These are phyloP conservation scores for Syncephalastrum racemosum DNA, from an alignment of 371 early-diverging fungal genomes.

Conservation along the genomic window DNA sequence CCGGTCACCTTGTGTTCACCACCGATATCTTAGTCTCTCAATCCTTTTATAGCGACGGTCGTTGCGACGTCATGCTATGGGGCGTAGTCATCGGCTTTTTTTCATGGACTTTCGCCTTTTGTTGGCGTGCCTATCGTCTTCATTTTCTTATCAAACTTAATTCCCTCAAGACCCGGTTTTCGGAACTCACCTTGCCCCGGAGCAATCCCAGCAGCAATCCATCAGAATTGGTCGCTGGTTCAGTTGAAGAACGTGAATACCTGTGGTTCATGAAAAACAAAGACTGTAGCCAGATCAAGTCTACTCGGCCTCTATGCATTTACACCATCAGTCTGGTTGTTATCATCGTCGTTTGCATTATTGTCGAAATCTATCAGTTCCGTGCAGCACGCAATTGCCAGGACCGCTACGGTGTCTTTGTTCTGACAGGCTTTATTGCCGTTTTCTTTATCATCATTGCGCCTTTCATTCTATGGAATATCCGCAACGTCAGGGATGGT, in stretches of 20 bases:
- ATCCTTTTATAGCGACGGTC: conserved; percentile 6
- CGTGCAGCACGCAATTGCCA: conserved; percentile 11
- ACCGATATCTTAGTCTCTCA: conserved; percentile 22
- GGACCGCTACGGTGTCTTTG: conserved; percentile 15
- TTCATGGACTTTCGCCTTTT: conserved; percentile 38
- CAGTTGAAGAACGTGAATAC: conserved; percentile 23
- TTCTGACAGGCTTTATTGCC: conserved; percentile 13
- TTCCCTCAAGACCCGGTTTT: conserved; percentile 21
- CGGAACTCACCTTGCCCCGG: no score
- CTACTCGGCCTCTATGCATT: conserved; percentile 8
- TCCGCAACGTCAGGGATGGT: conserved; percentile 26
- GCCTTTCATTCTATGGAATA: conserved; percentile 25
- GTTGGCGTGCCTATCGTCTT: conserved; percentile 29
- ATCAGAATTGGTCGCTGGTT: background rate
- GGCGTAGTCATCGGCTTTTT: conserved; percentile 31
- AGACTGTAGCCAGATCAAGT: conserved; percentile 7
- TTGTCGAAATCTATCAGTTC: conserved; percentile 14
- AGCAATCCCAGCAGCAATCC: no score
- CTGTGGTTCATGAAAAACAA: conserved; percentile 26
- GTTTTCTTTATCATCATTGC: conserved; percentile 25
- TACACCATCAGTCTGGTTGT: conserved; percentile 12
- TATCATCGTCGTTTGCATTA: conserved; percentile 17
- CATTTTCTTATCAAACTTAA: conserved; percentile 29
- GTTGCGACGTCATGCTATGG: conserved; percentile 32
- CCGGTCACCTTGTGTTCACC: conserved; percentile 36